phyloP scores from a whole-genome alignment of 495 filamentous ascomycete genomes.

The Aspergillus incahuasiensis region DNA sequence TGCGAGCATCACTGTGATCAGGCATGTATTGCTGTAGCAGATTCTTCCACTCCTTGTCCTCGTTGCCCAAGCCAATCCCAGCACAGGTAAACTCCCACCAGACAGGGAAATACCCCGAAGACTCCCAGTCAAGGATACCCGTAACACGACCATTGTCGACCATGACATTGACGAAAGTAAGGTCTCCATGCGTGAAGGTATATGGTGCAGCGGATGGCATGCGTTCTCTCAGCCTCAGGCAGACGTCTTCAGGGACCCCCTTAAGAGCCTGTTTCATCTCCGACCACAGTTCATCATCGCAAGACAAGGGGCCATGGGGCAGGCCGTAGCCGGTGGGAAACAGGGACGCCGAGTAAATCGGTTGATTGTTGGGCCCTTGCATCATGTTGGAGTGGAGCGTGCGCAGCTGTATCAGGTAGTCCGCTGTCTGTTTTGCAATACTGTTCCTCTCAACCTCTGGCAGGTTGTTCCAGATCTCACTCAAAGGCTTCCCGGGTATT shows the following conservation, averaged over 20 bases:
- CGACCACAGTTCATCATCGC: slow-evolving; percentile 28
- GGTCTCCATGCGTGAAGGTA: slow-evolving; percentile 35
- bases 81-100: slow-evolving; percentile 26
- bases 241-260: slow-evolving; percentile 17
- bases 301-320: slow-evolving; percentile 24
- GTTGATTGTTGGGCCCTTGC: slow-evolving; percentile 15
- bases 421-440: slow-evolving; percentile 28
- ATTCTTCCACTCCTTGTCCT: slow-evolving; percentile 25
- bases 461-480: slow-evolving; percentile 18
- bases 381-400: slow-evolving; percentile 23
- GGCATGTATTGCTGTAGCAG: slow-evolving; percentile 21
- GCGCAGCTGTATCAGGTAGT: slow-evolving; percentile 27
- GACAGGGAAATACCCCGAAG: slow-evolving; percentile 24
- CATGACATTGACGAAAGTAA: slow-evolving; percentile 35
- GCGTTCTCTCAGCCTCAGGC: slow-evolving; percentile 16
- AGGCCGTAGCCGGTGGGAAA: not conserved
- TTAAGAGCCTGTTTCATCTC: slow-evolving; percentile 22
- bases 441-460: slow-evolving; percentile 20
- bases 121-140: slow-evolving; percentile 28
- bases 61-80: slow-evolving; percentile 10
- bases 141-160: slow-evolving; percentile 21
- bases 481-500: slow-evolving; percentile 24
- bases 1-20: slow-evolving; percentile 17
- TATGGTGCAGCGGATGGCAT: slow-evolving; percentile 29
- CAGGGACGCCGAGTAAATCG: not conserved